A percentile compares a stretch with the other conserved stretches of the same genome.
Conservation (phyloP, 768 basidiomycete species). For the Boletus vermiculosoides region DNA sequence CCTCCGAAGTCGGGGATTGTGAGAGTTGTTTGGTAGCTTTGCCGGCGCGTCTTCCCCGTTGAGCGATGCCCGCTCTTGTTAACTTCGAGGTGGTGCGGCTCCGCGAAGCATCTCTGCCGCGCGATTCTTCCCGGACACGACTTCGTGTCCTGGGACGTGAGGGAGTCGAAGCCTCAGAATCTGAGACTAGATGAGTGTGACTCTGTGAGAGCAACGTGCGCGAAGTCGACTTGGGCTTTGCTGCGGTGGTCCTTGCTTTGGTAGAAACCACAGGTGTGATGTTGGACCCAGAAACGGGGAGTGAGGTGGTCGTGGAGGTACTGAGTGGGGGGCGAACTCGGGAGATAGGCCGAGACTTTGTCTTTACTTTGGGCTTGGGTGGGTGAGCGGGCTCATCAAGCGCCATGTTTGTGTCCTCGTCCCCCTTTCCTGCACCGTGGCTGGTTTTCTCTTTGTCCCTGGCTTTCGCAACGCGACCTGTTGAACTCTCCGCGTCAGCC, state of each 20-base stretch:
- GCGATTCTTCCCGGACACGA: slow-evolving; percentile 24
- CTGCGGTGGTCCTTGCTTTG: slow-evolving; percentile 1
- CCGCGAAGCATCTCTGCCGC: slow-evolving; percentile 6
- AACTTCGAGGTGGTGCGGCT: slow-evolving; percentile 9
- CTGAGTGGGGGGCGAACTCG: slow-evolving; percentile 6
- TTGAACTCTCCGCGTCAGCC: slow-evolving; percentile 9
- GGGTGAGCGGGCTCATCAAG: slow-evolving; percentile 6
- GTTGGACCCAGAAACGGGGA: neutral
- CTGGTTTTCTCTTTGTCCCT: slow-evolving; percentile 7
- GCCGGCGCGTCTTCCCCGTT: slow-evolving; percentile 2
- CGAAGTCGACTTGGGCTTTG: slow-evolving; percentile 17
- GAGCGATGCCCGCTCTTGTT: neutral
- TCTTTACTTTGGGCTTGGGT: slow-evolving; percentile 12
- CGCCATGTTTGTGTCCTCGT: slow-evolving; percentile 7
- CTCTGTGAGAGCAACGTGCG: slow-evolving; percentile 25
- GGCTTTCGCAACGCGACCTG: slow-evolving; percentile 6
- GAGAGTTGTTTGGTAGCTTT: neutral
- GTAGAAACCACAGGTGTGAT: neutral
- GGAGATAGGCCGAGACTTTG: slow-evolving; percentile 17
- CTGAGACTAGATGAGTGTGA: slow-evolving; percentile 13
- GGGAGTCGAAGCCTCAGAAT: slow-evolving; percentile 24
- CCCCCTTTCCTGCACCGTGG: neutral
- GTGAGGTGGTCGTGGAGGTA: neutral
- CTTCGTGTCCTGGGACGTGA: slow-evolving; percentile 25
- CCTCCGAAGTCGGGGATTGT: slow-evolving; percentile 9